Evolutionary conservation across 2,329 filamentous ascomycete species (phyloP), one percentile per base, ranked within the genome.

Genomic region (Aspergillus jensenii): DNA sequence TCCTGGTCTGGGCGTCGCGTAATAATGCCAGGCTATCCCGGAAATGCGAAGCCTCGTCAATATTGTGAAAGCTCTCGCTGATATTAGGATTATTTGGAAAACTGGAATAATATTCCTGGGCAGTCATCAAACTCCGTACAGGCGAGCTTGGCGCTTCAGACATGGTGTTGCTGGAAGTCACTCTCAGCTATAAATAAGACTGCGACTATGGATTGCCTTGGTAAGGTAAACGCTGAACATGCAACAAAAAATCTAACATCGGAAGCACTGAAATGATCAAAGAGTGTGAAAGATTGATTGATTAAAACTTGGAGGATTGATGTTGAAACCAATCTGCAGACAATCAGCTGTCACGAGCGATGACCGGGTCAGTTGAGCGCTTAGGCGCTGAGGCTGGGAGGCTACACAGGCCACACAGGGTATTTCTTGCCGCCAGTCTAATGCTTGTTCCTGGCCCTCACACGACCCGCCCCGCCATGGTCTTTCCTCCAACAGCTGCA

Each of bases 21-120:
- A 79, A 59, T 12, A 60, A 64, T 6, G 61, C 59, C 49, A 71
- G 62, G 48, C 71, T 75, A 4, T 57, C 33, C 17, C 49, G 49
- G 57, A 77, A 77, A 57, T 72, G 60, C 3, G 25, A 50, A 12
- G 67, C 58, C 21, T 76, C 67, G 40, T 79, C 76, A 21, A 78
- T 76, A 54, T 77, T 64, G 21, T 68, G 60, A 54, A 77, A 76
- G 43, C 66, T 69, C 14, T 63, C 52, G 27, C 45, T 55, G 6
- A 74, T 47, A 33, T 55, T 57, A 8, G 62, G 62, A 14, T 61
- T 59, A 9, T 19, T 51, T 9, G 58, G 54, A 27, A 73, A 63
- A 33, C 66, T 67, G 12, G 68, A 64, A 61, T 76, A 76, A 52
- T 75, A 76, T 40, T 70, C 64, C 14, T 62, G 58, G 3, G 72